Base-by-base conservation (phyloP, 2,329 filamentous ascomycete genomes). In the Akanthomyces dipterigenus region DNA sequence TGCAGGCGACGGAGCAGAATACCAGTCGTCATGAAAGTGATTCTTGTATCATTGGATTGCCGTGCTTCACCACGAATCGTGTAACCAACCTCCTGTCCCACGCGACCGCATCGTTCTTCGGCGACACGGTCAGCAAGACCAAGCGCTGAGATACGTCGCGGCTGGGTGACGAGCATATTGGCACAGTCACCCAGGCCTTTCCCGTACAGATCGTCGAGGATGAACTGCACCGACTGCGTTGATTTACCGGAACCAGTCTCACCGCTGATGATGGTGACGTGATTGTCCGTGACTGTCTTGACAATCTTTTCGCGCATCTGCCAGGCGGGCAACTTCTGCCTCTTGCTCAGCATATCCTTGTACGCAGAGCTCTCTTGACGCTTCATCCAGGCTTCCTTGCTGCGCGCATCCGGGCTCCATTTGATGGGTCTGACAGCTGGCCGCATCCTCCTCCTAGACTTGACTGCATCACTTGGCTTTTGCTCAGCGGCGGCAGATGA, bases 241-340 rank as follows among this genome's bases (percentile, higher is more conserved):
- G 91, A 96, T 75, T 99, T 99, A 70, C 95, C 95, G 20, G 91
- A 96, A 58, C 95, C 95, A 4, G 95, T 99, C 76, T 98, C 95
- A 67, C 95, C 95, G 48, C 93, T 96, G 67, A 99, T 95, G 69
- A 99, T 97, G 1, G 91, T 96, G 55, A 99, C 92, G 73, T 97
- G 88, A 69, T 93, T 86, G 5, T 81, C 78, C 46, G 82, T 82
- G 54, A 99, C 90, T 0, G 90, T 89, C 22, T 83, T 73, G 11
- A 98, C 85, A 34, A 99, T 90, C 1, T 82, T 79, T 22, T 93
- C 87, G 67, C 85, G 87, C 68, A 95, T 85, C 63, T 85, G 84
- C 95, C 95, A 99, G 2, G 95, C 95, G 3, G 95, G 95, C 2
- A 99, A 77, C 51, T 81, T 84, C 71, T 88, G 83, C 48, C 95